Base-by-base conservation (phyloP, 1,139 yeast species). In the Pneumocystis sp. region DNA sequence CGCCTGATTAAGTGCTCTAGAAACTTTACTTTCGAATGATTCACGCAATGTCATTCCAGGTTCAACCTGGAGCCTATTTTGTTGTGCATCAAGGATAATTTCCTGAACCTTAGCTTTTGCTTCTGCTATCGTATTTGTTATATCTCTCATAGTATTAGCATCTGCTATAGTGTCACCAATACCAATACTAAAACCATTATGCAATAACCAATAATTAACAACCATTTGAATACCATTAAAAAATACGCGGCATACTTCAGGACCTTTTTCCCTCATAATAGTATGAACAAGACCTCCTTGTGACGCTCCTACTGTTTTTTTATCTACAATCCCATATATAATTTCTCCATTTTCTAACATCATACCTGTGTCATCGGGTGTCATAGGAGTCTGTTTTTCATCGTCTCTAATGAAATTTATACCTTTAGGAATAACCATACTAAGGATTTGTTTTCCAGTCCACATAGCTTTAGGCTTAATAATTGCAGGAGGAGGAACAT, bases 41-140 rank as follows among this genome's bases (percentile, higher is more conserved):
- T 93, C 98, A 79, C 98, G 87, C 71, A 95, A 81, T 1, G 98
- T 95, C 98, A 95, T 95, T 86, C 99, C 99, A 44, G 97, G 97
- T 74, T 93, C 96, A 45, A 97, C 96, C 63, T 90, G 89, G 71
- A 95, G 81, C 68, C 82, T 81, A 73, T 93, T 93, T 65, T 82
- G 85, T 75, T 95, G 97, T 1, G 98, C 98, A 73, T 89, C 96
- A 71, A 83, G 78, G 69, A 95, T 93, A 67, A 91, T 91, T 72
- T 88, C 95, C 75, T 90, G 96, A 63, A 95, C 98, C 78, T 91
- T 89, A 65, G 82, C 83, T 76, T 93, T 93, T 25, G 98, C 98
- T 69, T 86, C 90, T 67, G 89, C 85, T 77, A 95, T 95, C 1
- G 97, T 91, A 67, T 87, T 85, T 0, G 97, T 93, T 72, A 95